Evolutionary conservation across 129 eudicot genomes (phyloP).

Genomic region (Centella asiatica): DNA sequence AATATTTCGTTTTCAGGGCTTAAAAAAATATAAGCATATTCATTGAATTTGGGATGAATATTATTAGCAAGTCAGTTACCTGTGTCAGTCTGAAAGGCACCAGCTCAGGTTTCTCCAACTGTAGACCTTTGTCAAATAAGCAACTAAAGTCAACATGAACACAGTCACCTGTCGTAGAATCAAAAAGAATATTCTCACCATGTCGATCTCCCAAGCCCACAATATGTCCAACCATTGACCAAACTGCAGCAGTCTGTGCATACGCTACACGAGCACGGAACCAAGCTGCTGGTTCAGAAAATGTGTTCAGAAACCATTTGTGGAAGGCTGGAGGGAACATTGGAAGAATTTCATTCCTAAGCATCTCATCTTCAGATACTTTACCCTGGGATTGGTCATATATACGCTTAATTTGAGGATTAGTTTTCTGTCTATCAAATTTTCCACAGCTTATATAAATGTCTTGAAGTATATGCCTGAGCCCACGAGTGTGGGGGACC

Average conservation of each 20-base stretch:
- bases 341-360: constrained; percentile 84
- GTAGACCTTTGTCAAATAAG: constrained; percentile 93
- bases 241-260: constrained; percentile 97
- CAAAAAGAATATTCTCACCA: constrained; percentile 97
- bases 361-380: constrained; percentile 83
- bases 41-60: background rate
- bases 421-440: constrained; percentile 84
- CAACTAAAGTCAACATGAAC: constrained; percentile 99
- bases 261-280: constrained; percentile 92
- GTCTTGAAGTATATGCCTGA: constrained; percentile 96
- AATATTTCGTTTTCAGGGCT: background rate
- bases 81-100: constrained; percentile 97
- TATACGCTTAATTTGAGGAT: constrained; percentile 88
- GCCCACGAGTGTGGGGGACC: constrained; percentile 99
- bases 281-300: constrained; percentile 99
- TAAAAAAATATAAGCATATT: background rate
- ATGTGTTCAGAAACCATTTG: constrained; percentile 92
- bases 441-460: constrained; percentile 88
- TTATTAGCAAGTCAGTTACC: constrained; percentile 31
- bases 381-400: constrained; percentile 92
- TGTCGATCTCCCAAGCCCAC: constrained; percentile 99
- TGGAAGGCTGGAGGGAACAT: constrained; percentile 98
- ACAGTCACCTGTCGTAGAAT: constrained; percentile 97
- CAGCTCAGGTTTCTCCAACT: constrained; percentile 91
- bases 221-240: constrained; percentile 99